Percentiles rank a stretch among this genome's conserved stretches.
Evolutionary conservation across 179 eudicot species (phyloP).

Genomic region (Pouteria campechiana): DNA sequence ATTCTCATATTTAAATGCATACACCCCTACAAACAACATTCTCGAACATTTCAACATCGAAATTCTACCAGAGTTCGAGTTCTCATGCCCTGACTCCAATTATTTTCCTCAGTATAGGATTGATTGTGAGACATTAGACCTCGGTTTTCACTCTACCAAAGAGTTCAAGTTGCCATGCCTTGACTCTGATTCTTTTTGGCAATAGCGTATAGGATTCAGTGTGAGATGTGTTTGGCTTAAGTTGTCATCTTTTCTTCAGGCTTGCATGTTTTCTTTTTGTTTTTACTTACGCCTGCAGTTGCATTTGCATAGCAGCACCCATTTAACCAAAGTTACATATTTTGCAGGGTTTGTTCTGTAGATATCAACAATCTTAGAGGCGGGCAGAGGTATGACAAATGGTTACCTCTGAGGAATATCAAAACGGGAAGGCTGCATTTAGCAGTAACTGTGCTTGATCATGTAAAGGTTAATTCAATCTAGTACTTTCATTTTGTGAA

Average conservation of each 20-base stretch:
- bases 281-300: neutral
- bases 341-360: conserved; percentile 60
- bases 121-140: too few relatives aligned
- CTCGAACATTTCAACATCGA: too few relatives aligned
- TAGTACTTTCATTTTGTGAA: neutral
- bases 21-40: too few relatives aligned
- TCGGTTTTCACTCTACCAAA: too few relatives aligned
- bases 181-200: too few relatives aligned
- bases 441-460: conserved; percentile 59
- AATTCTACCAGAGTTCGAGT: too few relatives aligned
- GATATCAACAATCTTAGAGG: conserved; percentile 49
- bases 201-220: too few relatives aligned
- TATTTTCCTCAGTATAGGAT: too few relatives aligned
- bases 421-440: conserved; percentile 81
- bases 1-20: too few relatives aligned
- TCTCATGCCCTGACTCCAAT: too few relatives aligned
- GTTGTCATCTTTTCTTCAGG: neutral
- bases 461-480: conserved; percentile 36
- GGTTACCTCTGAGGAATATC: conserved; percentile 69
- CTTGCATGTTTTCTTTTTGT: neutral
- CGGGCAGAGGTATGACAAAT: conserved; percentile 86
- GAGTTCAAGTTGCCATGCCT: too few relatives aligned
- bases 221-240: too few relatives aligned
- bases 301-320: neutral
- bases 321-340: neutral